Percentiles rank a stretch among this genome's conserved stretches.
These are phyloP conservation scores for Mallotus repandus DNA, from an alignment of 441 rosid genomes.

Conservation along the genomic window DNA sequence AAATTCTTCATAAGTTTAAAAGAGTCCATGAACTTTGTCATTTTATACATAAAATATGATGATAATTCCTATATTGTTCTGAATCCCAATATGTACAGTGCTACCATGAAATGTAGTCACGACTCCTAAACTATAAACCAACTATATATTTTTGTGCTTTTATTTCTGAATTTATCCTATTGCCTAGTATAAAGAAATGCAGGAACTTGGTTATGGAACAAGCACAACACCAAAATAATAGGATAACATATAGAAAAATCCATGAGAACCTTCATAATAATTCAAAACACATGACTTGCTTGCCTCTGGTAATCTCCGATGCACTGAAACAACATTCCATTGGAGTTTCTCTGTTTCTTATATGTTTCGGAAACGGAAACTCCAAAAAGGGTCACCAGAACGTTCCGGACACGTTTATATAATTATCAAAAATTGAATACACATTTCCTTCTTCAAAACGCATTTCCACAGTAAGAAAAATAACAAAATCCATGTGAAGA, in stretches of 20 bases:
- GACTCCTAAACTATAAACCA: no score
- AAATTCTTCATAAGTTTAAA: not conserved
- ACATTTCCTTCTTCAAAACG: no score
- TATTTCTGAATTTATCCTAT: not conserved
- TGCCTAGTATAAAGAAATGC: not conserved
- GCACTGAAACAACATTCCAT: no score
- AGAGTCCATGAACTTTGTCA: not conserved
- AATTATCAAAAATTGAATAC: no score
- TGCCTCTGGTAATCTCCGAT: conserved; percentile 34
- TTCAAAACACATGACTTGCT: conserved; percentile 16
- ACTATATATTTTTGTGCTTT: no score
- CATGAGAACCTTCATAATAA: not conserved
- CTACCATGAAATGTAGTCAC: not conserved
- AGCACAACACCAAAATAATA: not conserved
- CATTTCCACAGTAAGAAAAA: no score
- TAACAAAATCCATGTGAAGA: no score
- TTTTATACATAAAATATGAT: not conserved
- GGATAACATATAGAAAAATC: not conserved
- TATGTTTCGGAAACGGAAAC: no score
- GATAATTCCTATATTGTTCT: not conserved
- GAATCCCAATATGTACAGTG: not conserved
- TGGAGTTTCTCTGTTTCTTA: no score
- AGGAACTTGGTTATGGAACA: not conserved
- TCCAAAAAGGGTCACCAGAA: no score
- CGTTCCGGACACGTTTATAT: no score